Evolutionary conservation across 805 yeast species (phyloP).

Genomic region (Zygosaccharomyces siamensis): DNA sequence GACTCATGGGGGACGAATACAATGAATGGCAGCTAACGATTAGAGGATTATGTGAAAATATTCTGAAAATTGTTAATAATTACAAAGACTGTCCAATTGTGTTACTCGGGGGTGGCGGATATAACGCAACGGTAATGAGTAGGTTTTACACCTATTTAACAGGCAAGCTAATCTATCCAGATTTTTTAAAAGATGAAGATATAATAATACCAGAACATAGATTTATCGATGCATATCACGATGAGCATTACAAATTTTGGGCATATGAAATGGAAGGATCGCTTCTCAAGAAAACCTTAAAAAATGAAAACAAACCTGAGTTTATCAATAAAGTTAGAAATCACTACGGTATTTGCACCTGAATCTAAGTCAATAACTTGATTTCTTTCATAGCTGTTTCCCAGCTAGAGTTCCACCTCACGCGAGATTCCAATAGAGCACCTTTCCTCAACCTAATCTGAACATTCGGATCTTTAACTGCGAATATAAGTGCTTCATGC

Average conservation of each 20-base stretch:
- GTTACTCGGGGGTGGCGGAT: constrained; percentile 76
- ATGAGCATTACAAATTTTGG: constrained; percentile 50
- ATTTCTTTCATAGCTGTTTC: constrained; percentile 29
- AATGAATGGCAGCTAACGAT: constrained; percentile 67
- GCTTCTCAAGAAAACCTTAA: constrained; percentile 29
- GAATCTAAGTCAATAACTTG: constrained; percentile 15
- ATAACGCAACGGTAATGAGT: constrained; percentile 56
- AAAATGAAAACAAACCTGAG: constrained; percentile 27
- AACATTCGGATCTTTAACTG: constrained; percentile 35
- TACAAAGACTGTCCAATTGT: constrained; percentile 27
- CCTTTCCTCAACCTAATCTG: constrained; percentile 51
- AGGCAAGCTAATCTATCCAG: constrained; percentile 13
- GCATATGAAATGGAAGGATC: constrained; percentile 35
- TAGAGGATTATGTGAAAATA: constrained; percentile 40
- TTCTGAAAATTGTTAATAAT: constrained; percentile 25
- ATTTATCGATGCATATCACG: constrained; percentile 39
- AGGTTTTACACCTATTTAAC: constrained; percentile 49
- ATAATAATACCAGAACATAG: constrained; percentile 52
- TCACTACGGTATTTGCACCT: constrained; percentile 4
- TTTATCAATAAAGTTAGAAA: constrained; percentile 5
- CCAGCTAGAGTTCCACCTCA: constrained; percentile 82
- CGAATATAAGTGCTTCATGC: constrained; percentile 38
- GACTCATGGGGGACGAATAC: constrained; percentile 58
- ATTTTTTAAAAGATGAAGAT: constrained; percentile 30
- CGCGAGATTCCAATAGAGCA: constrained; percentile 63